Evolutionary conservation across 2,329 filamentous ascomycete genomes (phyloP), one percentile per base, ranked within the genome.

Genomic region (Polytolypa hystricis): DNA sequence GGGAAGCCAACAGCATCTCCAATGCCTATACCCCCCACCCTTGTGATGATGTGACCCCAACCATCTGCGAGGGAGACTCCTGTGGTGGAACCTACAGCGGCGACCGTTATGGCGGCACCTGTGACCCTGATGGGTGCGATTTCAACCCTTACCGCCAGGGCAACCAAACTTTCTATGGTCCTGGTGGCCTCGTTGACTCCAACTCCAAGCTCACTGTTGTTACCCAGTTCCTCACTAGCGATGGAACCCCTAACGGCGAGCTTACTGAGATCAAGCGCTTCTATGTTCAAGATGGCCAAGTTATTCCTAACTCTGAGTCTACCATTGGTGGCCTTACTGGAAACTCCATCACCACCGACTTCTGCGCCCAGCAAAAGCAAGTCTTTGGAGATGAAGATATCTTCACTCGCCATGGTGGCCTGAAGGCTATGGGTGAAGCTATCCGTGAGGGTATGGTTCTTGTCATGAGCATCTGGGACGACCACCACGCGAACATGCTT

Each of bases 101-200:
- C 35, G 57, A 68, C 50, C 70, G 73, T 42, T 77, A 77, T 52
- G 57, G 48, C 23, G 73, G 74, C 36, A 53, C 67, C 40, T 79
- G 76, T 54, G 76, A 79, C 56, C 70, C 72, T 46, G 72, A 77
- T 48, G 75, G 75, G 25, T 79, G 75, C 51, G 75, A 78, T 54
- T 78, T 74, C 69, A 77, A 77, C 67, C 50, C 64, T 27, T 79
- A 72, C 69, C 73, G 75, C 54, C 64, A 71, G 64, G 75, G 76
- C 44, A 66, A 73, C 56, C 61, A 61, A 41, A 59, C 59, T 53
- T 79, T 77, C 64, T 78, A 74, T 61, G 76, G 74, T 42, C 56
- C 64, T 1, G 61, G 63, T 47, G 64, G 62, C 49, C 73, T 62
- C 37, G 58, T 79, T 47, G 67, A 78, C 52, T 75, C 73, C 30